Conservation (phyloP, 2,329 filamentous ascomycete genomes). For the Hymenotorrendiella dingleyae region DNA sequence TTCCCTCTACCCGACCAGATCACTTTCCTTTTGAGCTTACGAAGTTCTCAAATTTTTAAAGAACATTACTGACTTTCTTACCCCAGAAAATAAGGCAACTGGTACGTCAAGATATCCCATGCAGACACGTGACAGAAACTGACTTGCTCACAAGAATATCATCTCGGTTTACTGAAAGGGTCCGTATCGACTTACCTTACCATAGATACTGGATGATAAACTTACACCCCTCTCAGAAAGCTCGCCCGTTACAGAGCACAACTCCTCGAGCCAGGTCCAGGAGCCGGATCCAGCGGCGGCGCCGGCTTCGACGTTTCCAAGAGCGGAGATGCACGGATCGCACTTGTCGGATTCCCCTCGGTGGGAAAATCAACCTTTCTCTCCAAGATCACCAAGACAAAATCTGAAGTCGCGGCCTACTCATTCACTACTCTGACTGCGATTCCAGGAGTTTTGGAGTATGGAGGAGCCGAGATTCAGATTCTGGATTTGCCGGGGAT, state of each 20-base stretch:
- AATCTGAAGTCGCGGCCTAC: constrained; percentile 92
- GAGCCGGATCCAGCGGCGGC: constrained; percentile 71
- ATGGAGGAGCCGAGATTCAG: constrained; percentile 96
- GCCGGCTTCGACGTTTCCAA: constrained; percentile 92
- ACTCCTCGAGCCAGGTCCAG: constrained; percentile 81
- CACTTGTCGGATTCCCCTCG: constrained; percentile 96
- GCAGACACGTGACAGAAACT: constrained; percentile 29
- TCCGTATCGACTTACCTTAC: constrained; percentile 39
- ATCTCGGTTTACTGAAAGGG: constrained; percentile 96
- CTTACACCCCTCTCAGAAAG: constrained; percentile 55
- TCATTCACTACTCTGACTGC: constrained; percentile 96
- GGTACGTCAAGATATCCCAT: constrained; percentile 51
- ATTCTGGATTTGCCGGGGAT: constrained; percentile 96
- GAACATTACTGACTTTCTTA: constrained; percentile 8
- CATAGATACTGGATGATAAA: not conserved
- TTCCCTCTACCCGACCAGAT: no score
- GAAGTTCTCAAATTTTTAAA: no score
- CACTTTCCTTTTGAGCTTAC: not conserved
- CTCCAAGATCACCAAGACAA: constrained; percentile 98
- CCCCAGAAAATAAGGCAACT: constrained; percentile 92
- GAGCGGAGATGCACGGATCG: constrained; percentile 92
- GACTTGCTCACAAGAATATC: constrained; percentile 67
- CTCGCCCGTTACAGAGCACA: constrained; percentile 92
- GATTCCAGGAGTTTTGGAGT: constrained; percentile 94
- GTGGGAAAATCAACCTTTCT: constrained; percentile 98